Conservation (phyloP, 1,284 basidiomycete species). For the Tilletiopsis washingtonensis region DNA sequence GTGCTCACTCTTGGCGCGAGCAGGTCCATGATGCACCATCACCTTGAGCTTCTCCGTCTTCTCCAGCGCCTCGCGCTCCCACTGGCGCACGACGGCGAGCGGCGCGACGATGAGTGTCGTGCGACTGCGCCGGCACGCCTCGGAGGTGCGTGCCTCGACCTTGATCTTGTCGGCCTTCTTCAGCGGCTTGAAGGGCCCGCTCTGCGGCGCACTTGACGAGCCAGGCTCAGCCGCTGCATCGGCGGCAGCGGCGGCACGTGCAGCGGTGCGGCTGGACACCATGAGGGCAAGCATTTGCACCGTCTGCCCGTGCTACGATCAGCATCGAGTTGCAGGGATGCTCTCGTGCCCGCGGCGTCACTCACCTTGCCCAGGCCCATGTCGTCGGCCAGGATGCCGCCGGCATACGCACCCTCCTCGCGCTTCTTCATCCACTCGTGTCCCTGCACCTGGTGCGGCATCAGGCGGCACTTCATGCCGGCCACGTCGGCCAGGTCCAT, state of each 20-base stretch:
- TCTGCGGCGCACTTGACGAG: too few relatives aligned
- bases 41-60: constrained; percentile 55
- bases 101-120: constrained; percentile 46
- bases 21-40: constrained; percentile 37
- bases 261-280: constrained; percentile 44
- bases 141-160: background rate
- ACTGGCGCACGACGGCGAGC: constrained; percentile 73
- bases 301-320: constrained; percentile 65
- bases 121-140: background rate
- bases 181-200: too few relatives aligned
- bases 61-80: constrained; percentile 74
- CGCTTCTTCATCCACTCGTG: constrained; percentile 79
- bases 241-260: too few relatives aligned
- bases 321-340: background rate
- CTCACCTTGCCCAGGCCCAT: constrained; percentile 55
- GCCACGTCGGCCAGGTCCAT: constrained; percentile 2
- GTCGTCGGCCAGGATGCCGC: constrained; percentile 90
- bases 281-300: constrained; percentile 82
- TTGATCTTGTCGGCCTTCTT: constrained; percentile 2
- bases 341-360: background rate
- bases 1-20: constrained; percentile 18
- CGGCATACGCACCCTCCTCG: constrained; percentile 63
- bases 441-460: constrained; percentile 80
- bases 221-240: too few relatives aligned
- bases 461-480: constrained; percentile 48